These are phyloP conservation scores for Tagetes patula DNA, from an alignment of 129 eudicot species.

Conservation along the genomic window DNA sequence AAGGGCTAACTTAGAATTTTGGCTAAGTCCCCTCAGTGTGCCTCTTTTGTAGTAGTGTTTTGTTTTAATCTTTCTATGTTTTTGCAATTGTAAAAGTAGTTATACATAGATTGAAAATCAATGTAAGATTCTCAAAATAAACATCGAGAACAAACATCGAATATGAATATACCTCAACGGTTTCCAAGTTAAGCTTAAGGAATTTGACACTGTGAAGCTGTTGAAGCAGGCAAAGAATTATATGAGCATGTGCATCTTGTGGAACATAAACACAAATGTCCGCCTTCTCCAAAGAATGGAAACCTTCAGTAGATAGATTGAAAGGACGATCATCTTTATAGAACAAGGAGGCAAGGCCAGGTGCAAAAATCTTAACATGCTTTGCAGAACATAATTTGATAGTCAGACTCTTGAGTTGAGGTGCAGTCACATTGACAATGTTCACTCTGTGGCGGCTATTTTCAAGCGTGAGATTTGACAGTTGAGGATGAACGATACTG, in stretches of 20 bases:
- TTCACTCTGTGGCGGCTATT: not conserved
- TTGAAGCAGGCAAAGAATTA: not conserved
- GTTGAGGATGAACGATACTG: slow-evolving; percentile 7
- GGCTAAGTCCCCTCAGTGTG: no score
- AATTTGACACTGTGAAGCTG: not conserved
- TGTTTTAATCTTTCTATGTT: not conserved
- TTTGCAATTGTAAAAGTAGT: not conserved
- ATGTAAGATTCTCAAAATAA: not conserved
- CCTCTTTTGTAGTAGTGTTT: not conserved
- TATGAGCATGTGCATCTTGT: not conserved
- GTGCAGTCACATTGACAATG: slow-evolving; percentile 15
- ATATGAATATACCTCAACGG: not conserved
- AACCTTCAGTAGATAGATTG: no score
- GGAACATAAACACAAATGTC: not conserved
- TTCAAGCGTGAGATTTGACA: slow-evolving; percentile 13
- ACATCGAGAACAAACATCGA: not conserved
- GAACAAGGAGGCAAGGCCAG: slow-evolving; percentile 15
- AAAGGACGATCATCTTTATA: no score
- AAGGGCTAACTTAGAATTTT: no score
- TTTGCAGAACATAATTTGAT: not conserved
- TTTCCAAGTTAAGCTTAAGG: not conserved
- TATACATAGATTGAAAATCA: not conserved
- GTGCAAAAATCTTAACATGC: slow-evolving; percentile 14
- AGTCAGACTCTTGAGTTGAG: slow-evolving; percentile 11
- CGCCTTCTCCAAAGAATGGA: slow-evolving; percentile 14